These are phyloP conservation scores for Torrubiellomyces zombiae DNA, from an alignment of 2,329 filamentous ascomycete species.

Conservation along the genomic window DNA sequence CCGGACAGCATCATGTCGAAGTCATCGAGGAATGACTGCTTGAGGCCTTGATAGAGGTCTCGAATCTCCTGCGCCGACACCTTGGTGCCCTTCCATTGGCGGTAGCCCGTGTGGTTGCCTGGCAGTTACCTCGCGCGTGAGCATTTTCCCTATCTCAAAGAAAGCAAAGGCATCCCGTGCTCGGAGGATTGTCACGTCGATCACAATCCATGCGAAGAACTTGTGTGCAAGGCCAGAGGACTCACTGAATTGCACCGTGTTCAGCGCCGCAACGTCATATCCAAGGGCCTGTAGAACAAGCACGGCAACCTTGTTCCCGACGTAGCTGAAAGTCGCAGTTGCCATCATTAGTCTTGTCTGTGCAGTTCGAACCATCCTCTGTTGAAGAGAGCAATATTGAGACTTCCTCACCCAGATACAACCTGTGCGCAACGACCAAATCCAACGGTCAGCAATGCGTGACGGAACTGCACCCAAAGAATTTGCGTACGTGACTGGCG, in stretches of 20 bases:
- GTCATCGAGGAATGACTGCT: slow-evolving; percentile 66
- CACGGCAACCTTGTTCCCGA: slow-evolving; percentile 93
- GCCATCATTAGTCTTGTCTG: not conserved
- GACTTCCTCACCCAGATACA: slow-evolving; percentile 24
- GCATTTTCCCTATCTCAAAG: slow-evolving; percentile 1
- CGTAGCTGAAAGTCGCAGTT: slow-evolving; percentile 61
- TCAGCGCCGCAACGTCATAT: slow-evolving; percentile 83
- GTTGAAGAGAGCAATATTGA: not conserved
- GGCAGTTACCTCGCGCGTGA: slow-evolving; percentile 2
- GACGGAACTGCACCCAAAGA: not conserved
- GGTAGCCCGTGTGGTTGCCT: slow-evolving; percentile 94
- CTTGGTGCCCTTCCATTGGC: slow-evolving; percentile 70
- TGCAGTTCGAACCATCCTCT: no score
- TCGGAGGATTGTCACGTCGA: no score
- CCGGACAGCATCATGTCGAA: slow-evolving; percentile 93
- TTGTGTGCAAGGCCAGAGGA: slow-evolving; percentile 5
- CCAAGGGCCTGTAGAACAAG: slow-evolving; percentile 88
- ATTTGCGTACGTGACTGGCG: slow-evolving; percentile 73
- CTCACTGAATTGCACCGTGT: slow-evolving; percentile 95
- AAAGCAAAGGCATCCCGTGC: slow-evolving; percentile 4
- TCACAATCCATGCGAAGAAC: no score
- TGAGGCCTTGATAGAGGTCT: slow-evolving; percentile 70
- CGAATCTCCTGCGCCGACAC: slow-evolving; percentile 68
- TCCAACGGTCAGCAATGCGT: no score
- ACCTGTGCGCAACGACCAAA: no score